Conservation (phyloP, 148 eudicot genomes). For the Bassia scoparia region DNA sequence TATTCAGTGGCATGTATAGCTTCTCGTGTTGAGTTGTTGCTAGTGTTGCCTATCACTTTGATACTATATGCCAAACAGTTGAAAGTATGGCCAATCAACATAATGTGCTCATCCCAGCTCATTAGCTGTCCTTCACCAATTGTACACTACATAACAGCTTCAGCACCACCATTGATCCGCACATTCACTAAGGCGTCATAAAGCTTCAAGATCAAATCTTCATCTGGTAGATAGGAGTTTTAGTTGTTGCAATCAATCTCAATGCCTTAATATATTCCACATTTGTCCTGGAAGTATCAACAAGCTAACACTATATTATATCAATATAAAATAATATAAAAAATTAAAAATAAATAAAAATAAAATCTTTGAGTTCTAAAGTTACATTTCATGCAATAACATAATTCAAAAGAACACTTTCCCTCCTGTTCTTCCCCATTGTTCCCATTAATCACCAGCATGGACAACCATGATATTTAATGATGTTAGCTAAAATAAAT, state of each 20-base stretch:
- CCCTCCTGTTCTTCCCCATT: too few relatives aligned
- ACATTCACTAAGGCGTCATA: slow-evolving; percentile 72
- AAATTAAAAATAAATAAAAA: too few relatives aligned
- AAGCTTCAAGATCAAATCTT: slow-evolving; percentile 89
- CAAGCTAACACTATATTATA: neutral
- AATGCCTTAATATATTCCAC: slow-evolving; percentile 72
- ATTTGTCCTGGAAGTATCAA: slow-evolving; percentile 57
- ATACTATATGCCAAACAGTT: slow-evolving; percentile 74
- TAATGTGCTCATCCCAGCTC: slow-evolving; percentile 95
- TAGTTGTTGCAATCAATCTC: slow-evolving; percentile 69
- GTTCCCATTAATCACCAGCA: too few relatives aligned
- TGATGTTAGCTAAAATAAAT: neutral
- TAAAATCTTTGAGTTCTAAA: too few relatives aligned
- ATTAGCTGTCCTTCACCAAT: slow-evolving; percentile 79
- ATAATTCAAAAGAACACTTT: too few relatives aligned
- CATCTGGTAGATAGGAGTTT: slow-evolving; percentile 97
- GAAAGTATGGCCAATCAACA: slow-evolving; percentile 88
- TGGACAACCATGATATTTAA: too few relatives aligned
- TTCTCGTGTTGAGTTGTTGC: slow-evolving; percentile 87
- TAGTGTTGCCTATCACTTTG: slow-evolving; percentile 83
- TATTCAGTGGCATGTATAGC: too few relatives aligned
- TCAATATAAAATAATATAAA: neutral
- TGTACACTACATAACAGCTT: slow-evolving; percentile 78
- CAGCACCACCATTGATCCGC: slow-evolving; percentile 73
- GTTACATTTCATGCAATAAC: too few relatives aligned